phyloP scores from a whole-genome alignment of 306 rosid genomes.

The Prunus kanzakura region DNA sequence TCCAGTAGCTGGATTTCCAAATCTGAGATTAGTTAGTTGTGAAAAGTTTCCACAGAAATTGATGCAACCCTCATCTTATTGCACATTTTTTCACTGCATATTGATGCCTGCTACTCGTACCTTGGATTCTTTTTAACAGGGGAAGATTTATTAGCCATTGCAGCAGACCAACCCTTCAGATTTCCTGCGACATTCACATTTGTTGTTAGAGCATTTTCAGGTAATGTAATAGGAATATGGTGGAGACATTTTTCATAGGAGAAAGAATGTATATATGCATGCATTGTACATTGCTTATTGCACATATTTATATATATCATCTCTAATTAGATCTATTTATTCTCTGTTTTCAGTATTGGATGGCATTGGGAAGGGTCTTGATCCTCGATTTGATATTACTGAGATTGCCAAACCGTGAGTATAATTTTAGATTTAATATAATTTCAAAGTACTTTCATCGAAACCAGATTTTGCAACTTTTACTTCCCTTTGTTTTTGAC shows the following conservation, averaged over 20 bases:
- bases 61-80: conserved; percentile 16
- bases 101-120: conserved; percentile 27
- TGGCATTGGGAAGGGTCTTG: conserved; percentile 99
- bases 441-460: background rate
- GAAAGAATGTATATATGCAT: background rate
- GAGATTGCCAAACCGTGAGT: conserved; percentile 99
- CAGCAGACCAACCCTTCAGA: conserved; percentile 96
- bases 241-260: background rate
- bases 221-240: conserved; percentile 37
- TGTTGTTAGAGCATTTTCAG: conserved; percentile 99
- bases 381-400: conserved; percentile 95
- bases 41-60: background rate
- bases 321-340: conserved; percentile 7
- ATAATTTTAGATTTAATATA: conserved; percentile 18
- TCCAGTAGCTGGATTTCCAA: conserved; percentile 8
- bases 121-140: conserved; percentile 54
- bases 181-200: conserved; percentile 99
- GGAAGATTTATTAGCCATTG: conserved; percentile 91
- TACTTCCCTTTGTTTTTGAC: conserved; percentile 25
- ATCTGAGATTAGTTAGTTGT: conserved; percentile 3
- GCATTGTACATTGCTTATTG: background rate
- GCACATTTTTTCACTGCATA: background rate
- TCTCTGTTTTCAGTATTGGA: conserved; percentile 65
- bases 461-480: conserved; percentile 11
- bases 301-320: no score